phyloP scores from a whole-genome alignment of 2,329 filamentous ascomycete species.

The Drechmeria coniospora region DNA sequence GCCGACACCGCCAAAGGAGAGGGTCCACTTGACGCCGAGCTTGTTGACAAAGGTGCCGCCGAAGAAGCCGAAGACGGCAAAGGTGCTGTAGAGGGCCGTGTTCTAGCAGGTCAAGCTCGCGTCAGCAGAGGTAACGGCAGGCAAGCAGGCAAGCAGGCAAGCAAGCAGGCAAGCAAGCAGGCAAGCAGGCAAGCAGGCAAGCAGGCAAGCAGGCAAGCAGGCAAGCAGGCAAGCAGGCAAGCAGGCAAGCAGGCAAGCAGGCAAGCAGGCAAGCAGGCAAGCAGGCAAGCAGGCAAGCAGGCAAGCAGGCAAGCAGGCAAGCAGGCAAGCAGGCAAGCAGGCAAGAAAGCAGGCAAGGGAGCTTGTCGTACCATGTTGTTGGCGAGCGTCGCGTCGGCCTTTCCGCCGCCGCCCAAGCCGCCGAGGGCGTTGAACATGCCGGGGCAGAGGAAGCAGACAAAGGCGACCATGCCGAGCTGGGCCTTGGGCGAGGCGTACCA shows the following conservation, averaged over 20 bases:
- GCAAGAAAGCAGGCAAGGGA: too few relatives aligned
- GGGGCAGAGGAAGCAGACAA: conserved; percentile 45
- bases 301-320: too few relatives aligned
- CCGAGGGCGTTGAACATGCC: conserved; percentile 57
- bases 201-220: too few relatives aligned
- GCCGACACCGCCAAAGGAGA: conserved; percentile 58
- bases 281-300: too few relatives aligned
- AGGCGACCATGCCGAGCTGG: conserved; percentile 52
- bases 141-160: too few relatives aligned
- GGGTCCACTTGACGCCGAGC: conserved; percentile 50
- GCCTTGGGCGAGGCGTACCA: conserved; percentile 61
- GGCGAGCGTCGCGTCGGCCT: conserved; percentile 25
- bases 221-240: too few relatives aligned
- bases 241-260: too few relatives aligned
- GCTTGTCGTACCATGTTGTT: not conserved
- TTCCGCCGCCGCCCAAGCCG: conserved; percentile 46
- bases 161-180: too few relatives aligned
- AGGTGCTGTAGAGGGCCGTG: conserved; percentile 55
- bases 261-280: too few relatives aligned
- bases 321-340: too few relatives aligned
- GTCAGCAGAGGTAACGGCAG: too few relatives aligned
- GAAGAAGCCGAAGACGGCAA: conserved; percentile 50
- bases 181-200: too few relatives aligned
- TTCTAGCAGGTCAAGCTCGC: conserved; percentile 19
- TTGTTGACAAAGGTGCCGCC: conserved; percentile 65